Conservation (phyloP, 768 basidiomycete genomes). For the Xerocomellus intermedius region DNA sequence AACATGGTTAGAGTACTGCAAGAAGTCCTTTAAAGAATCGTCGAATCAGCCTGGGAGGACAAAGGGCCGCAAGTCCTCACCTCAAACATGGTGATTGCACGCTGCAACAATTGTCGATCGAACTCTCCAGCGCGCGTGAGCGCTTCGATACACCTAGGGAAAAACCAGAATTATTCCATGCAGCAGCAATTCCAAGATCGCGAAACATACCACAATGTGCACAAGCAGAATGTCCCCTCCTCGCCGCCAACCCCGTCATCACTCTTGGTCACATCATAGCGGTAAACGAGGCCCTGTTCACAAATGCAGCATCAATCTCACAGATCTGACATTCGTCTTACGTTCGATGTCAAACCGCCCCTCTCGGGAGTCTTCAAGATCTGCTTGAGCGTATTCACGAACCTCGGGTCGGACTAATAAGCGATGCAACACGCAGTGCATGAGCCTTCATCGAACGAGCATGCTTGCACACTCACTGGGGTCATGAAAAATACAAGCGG, state of each 20-base stretch:
- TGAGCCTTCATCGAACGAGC: background rate
- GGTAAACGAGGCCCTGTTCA: slow-evolving; percentile 76
- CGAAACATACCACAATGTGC: slow-evolving; percentile 65
- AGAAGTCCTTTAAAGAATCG: slow-evolving; percentile 53
- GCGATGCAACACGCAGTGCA: background rate
- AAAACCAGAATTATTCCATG: background rate
- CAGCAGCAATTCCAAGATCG: background rate
- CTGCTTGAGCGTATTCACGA: slow-evolving; percentile 78
- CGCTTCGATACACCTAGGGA: slow-evolving; percentile 77
- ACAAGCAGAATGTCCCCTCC: slow-evolving; percentile 92
- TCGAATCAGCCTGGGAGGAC: background rate
- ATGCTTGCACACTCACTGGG: slow-evolving; percentile 46
- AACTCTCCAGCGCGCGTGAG: slow-evolving; percentile 84
- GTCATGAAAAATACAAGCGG: slow-evolving; percentile 91
- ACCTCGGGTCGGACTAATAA: slow-evolving; percentile 78
- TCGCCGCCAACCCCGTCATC: slow-evolving; percentile 96
- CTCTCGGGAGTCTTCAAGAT: slow-evolving; percentile 86
- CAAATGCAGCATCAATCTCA: slow-evolving; percentile 2
- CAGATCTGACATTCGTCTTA: slow-evolving; percentile 20
- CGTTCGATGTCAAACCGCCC: slow-evolving; percentile 89
- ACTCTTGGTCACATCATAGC: slow-evolving; percentile 83
- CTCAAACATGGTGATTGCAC: slow-evolving; percentile 87
- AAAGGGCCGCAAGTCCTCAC: slow-evolving; percentile 38
- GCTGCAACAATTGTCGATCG: slow-evolving; percentile 61
- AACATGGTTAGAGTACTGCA: slow-evolving; percentile 84